phyloP scores from a whole-genome alignment of 108 stramenopile species.

The Nitzschia palea region DNA sequence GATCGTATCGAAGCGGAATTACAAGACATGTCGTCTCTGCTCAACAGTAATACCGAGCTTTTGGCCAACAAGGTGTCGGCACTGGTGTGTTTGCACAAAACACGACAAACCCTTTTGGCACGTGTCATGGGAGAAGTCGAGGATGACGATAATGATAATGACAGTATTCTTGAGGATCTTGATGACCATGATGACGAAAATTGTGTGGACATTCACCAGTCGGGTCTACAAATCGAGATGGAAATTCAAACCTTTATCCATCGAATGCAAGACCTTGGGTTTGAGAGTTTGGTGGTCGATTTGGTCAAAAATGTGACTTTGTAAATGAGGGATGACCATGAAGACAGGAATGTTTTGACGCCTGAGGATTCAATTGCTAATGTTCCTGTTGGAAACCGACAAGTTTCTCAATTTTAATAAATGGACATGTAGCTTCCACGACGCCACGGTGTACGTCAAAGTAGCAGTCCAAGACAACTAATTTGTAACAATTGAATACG shows the following conservation, averaged over 20 bases:
- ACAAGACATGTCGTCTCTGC: not conserved
- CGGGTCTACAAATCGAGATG: too few species aligned
- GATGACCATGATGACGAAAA: not conserved
- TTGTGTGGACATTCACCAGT: not conserved
- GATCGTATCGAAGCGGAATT: not conserved
- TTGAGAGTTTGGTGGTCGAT: too few species aligned
- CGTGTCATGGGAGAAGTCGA: not conserved
- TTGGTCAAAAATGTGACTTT: too few species aligned
- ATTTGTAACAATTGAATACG: too few species aligned
- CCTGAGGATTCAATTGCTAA: too few species aligned
- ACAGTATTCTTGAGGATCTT: not conserved
- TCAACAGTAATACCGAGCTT: not conserved
- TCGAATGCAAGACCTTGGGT: not conserved
- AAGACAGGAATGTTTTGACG: too few species aligned
- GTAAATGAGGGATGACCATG: too few species aligned
- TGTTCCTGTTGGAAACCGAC: too few species aligned
- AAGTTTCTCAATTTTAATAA: too few species aligned
- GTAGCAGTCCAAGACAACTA: too few species aligned
- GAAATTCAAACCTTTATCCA: not conserved
- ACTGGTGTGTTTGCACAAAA: not conserved
- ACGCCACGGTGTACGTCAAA: too few species aligned
- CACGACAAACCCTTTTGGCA: not conserved
- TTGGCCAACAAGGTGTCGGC: not conserved
- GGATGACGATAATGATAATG: not conserved
- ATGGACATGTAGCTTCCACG: too few species aligned